Evolutionary conservation across 148 eudicot genomes (phyloP), one percentile per base, ranked within the genome.

Genomic region (Oxyria digyna): DNA sequence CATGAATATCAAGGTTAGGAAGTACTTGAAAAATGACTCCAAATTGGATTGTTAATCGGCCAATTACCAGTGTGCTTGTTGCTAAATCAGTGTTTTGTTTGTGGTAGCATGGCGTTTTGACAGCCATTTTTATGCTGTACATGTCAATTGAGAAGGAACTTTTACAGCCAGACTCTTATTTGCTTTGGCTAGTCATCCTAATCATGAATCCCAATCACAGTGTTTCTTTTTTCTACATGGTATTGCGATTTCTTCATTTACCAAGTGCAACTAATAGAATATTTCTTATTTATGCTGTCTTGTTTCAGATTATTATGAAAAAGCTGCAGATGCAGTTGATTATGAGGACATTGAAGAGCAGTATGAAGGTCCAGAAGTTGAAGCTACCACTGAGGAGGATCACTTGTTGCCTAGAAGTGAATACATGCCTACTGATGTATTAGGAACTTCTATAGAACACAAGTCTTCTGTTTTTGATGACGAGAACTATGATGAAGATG

Each of bases 291-390:
- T 40, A 4, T 72, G 41, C 71, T 55, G 41, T 69, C 42, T 17
- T 72, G 41, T 32, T 18, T 42, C 81, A 94, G 99, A 85, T 81
- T 94, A 94, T 76, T 87, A 88, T 73, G 87, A 87, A 75, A 94
- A 94, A 76, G 99, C 97, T 59, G 99, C 80, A 79, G 91, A 94
- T 79, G 99, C 99, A 32, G 85, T 94, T 81, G 96, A 94, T 77
- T 94, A 94, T 81, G 96, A 91, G 78, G 99, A 94, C 75, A 84
- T 94, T 75, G 93, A 94, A 59, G 99, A 94, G 75, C 89, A 90
- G 72, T 94, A 94, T 72, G 99, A 94, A 74, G 99, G 99, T 68
- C 99, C 99, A 52, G 99, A 94, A 82, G 79, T 77, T 73, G 88
- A 86, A 74, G 77, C 87, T 72, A 79, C 81, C 55, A 87, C 97